Conservation (phyloP, 2,329 filamentous ascomycete species). For the Neocucurbitaria cava region DNA sequence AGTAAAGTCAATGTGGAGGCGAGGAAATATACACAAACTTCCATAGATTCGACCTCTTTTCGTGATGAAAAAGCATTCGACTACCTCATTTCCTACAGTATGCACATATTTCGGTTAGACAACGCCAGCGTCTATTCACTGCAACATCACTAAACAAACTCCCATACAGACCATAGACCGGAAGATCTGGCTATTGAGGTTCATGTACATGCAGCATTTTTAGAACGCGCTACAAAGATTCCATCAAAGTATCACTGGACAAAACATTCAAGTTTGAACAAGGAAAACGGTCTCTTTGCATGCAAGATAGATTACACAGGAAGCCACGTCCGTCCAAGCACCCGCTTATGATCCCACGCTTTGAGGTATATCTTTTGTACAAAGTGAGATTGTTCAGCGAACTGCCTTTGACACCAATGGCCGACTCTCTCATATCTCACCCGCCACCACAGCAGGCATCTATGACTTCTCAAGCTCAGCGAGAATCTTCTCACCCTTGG, state of each 20-base stretch:
- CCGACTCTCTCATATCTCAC: constrained; percentile 45
- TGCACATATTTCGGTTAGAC: no score
- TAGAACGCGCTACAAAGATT: not conserved
- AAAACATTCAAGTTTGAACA: constrained; percentile 19
- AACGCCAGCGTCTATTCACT: no score
- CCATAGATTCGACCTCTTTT: no score
- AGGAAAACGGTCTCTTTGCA: constrained; percentile 46
- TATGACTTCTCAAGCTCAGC: constrained; percentile 77
- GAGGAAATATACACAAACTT: no score
- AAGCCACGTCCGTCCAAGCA: constrained; percentile 46
- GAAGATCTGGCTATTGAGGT: not conserved
- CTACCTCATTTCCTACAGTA: no score
- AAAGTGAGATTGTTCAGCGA: constrained; percentile 43
- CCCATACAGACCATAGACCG: not conserved
- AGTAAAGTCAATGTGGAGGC: no score
- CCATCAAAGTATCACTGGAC: not conserved
- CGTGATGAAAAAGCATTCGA: no score
- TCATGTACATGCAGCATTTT: not conserved
- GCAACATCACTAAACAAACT: not conserved
- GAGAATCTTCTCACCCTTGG: constrained; percentile 99
- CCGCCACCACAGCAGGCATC: constrained; percentile 35
- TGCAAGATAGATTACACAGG: constrained; percentile 50
- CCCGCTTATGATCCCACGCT: constrained; percentile 43
- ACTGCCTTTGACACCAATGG: constrained; percentile 39
- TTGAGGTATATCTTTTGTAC: constrained; percentile 49